Conservation (phyloP, 129 eudicot genomes). For the Mikania micrantha region DNA sequence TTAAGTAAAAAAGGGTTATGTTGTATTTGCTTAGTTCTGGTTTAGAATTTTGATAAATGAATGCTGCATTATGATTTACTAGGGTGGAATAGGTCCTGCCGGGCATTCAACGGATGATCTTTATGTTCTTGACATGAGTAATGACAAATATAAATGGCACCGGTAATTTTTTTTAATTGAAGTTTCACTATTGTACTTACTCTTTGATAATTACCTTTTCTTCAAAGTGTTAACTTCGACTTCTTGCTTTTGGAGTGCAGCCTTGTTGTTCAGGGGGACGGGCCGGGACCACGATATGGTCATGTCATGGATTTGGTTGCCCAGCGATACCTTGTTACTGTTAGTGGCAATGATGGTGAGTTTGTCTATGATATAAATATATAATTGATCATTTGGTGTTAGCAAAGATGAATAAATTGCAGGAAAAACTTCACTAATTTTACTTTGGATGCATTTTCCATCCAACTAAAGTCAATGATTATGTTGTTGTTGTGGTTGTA, state of each 20-base stretch:
- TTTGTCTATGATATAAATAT: not conserved
- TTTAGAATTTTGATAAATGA: constrained; percentile 13
- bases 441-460: not conserved
- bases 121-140: constrained; percentile 83
- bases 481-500: not conserved
- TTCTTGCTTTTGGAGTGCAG: constrained; percentile 35
- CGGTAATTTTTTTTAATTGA: constrained; percentile 43
- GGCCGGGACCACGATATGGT: constrained; percentile 94
- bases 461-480: not conserved
- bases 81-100: constrained; percentile 98
- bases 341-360: constrained; percentile 97
- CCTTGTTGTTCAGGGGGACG: constrained; percentile 93
- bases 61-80: constrained; percentile 26
- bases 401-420: not conserved
- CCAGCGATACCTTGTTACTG: constrained; percentile 85
- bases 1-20: not conserved
- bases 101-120: constrained; percentile 97
- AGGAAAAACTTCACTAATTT: not conserved
- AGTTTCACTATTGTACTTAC: not conserved
- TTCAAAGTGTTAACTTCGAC: constrained; percentile 12
- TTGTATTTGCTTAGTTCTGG: constrained; percentile 1
- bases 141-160: constrained; percentile 96
- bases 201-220: not conserved
- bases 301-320: constrained; percentile 98
- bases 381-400: not conserved